Evolutionary conservation across 1,139 yeast genomes (phyloP), one percentile per base, ranked within the genome.

Genomic region (Geotrichum citri-aurantii): DNA sequence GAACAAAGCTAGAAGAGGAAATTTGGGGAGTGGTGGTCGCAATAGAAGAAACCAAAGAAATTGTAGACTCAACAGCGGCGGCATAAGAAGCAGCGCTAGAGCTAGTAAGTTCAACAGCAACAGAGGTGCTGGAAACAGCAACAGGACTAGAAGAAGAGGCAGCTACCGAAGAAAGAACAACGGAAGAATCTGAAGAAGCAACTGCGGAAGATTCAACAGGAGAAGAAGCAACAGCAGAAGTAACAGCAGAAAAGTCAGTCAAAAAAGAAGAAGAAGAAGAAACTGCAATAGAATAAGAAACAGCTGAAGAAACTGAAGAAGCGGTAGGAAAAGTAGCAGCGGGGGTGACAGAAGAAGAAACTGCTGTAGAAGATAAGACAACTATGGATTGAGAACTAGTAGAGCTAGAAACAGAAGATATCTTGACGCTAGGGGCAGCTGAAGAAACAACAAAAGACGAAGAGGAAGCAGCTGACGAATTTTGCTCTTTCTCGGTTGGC

Each of bases 1-100:
- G 52, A 42, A 65, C 59, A 57, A 69, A 26, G 37, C 65, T 17
- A 24, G 62, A 44, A 51, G 47, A 49, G 19, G 42, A 12, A 37
- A 66, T 47, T 48, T 64, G 23, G 40, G 64, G 21, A 55, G 63
- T 55, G 3, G 64, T 23, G 23, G 60, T 17, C 37, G 62, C 27
- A 11, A 62, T 44, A 26, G 59, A 46, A 19, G 37, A 11, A 11
- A 31, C 12, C 37, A 10, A 10, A 31, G 37, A 31, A 8, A 11
- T 3, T 5, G 54, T 27, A 5, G 55, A n/a, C 26, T 23, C 49
- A 44, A 46, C 40, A 26, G 49, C 29, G 8, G 49, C 19, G 17
- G 24, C 49, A 29, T 26, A 14, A 27, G 49, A 21, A 26, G 55
- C 8, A 26, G 51, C 21, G 47, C 33, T n/a, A 23, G 48, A 24